phyloP scores from a whole-genome alignment of 1,284 basidiomycete species.

The Ustilago xerochloae region DNA sequence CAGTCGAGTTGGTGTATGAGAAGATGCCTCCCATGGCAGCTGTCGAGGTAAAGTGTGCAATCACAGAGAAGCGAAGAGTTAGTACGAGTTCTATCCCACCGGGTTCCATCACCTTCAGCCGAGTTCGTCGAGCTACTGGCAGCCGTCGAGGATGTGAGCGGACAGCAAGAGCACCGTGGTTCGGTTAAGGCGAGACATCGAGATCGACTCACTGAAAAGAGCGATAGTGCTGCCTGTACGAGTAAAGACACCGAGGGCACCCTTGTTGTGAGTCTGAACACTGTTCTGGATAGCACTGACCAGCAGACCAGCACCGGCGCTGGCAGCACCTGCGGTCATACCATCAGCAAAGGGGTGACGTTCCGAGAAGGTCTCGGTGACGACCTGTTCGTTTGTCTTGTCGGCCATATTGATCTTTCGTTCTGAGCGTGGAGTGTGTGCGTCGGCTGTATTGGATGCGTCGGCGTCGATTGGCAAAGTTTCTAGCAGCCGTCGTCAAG shows the following conservation, averaged over 20 bases:
- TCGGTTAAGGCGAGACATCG: too few relatives aligned
- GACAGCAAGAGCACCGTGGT: background rate
- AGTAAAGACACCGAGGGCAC: constrained; percentile 87
- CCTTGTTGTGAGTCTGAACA: constrained; percentile 75
- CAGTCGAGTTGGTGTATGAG: constrained; percentile 81
- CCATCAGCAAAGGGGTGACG: constrained; percentile 53
- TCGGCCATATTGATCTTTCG: constrained; percentile 23
- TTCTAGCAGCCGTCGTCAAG: background rate
- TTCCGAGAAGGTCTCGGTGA: constrained; percentile 52
- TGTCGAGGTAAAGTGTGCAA: constrained; percentile 1
- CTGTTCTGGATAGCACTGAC: constrained; percentile 66
- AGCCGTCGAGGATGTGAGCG: background rate
- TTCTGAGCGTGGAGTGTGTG: background rate
- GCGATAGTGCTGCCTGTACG: constrained; percentile 82
- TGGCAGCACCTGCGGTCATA: constrained; percentile 51
- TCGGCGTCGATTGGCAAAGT: background rate
- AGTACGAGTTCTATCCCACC: background rate
- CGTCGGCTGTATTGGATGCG: background rate
- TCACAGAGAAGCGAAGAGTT: constrained; percentile 2
- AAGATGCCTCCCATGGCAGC: constrained; percentile 90
- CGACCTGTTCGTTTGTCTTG: constrained; percentile 44
- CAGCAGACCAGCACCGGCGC: constrained; percentile 58
- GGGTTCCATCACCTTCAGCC: too few relatives aligned
- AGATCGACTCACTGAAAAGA: constrained; percentile 74
- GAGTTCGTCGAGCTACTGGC: background rate